Percentiles rank a stretch among this genome's conserved stretches.
Evolutionary conservation across 495 filamentous ascomycete genomes (phyloP).

Genomic region (Massariosphaeria phaeospora): DNA sequence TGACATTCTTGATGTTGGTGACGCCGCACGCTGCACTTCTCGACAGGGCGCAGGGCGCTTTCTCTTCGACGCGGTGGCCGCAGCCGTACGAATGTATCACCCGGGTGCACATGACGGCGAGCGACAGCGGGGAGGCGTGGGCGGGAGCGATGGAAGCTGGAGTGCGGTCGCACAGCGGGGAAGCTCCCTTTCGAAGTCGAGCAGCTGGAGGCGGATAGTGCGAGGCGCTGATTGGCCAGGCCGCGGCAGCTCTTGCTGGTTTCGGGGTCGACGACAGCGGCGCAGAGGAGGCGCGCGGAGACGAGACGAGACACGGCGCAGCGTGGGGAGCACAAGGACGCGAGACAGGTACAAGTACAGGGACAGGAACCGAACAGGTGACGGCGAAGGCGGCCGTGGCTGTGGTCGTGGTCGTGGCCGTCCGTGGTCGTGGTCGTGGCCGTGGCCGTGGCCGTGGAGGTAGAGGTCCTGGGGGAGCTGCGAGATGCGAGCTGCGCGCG

Average conservation of each 20-base stretch:
- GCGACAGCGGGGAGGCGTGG: background rate
- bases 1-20: conserved; percentile 36
- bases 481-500: too few relatives aligned
- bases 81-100: conserved; percentile 40
- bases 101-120: conserved; percentile 37
- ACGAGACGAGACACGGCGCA: too few relatives aligned
- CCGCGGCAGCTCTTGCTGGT: background rate
- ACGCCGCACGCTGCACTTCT: conserved; percentile 32
- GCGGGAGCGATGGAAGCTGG: background rate
- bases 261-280: background rate
- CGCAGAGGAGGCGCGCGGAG: background rate
- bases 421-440: too few relatives aligned
- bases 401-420: too few relatives aligned
- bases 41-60: conserved; percentile 39
- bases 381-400: too few relatives aligned
- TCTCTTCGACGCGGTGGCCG: conserved; percentile 32
- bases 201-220: background rate
- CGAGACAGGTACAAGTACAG: too few relatives aligned
- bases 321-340: too few relatives aligned
- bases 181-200: conserved; percentile 2
- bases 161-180: conserved; percentile 7
- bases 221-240: conserved; percentile 6
- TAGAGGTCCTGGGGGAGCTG: too few relatives aligned
- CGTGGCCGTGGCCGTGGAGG: too few relatives aligned
- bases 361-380: too few relatives aligned